Evolutionary conservation across 1,139 yeast genomes (phyloP).

Genomic region (Sugiyamaella pinicola): DNA sequence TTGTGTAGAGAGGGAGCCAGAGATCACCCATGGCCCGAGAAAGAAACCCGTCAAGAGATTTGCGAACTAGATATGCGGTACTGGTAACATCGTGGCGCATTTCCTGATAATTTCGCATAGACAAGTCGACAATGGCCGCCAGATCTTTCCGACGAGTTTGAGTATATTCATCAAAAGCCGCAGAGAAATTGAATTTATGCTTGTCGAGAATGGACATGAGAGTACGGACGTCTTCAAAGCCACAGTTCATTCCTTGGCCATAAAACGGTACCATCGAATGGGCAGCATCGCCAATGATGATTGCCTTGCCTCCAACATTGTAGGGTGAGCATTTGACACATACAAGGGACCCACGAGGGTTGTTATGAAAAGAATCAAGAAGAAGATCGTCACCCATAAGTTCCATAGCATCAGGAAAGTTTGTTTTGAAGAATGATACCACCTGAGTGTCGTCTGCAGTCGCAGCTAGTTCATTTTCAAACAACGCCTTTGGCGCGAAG

Average conservation of each 20-base stretch:
- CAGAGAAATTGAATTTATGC: constrained; percentile 45
- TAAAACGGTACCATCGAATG: constrained; percentile 97
- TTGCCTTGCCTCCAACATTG: constrained; percentile 62
- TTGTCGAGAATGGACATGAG: constrained; percentile 56
- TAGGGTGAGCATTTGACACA: constrained; percentile 65
- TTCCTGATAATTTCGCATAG: constrained; percentile 79
- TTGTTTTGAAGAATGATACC: constrained; percentile 53
- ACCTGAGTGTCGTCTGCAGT: constrained; percentile 21
- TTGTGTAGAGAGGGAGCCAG: constrained; percentile 89
- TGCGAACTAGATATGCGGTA: constrained; percentile 62
- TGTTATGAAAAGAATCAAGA: constrained; percentile 53
- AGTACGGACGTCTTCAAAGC: constrained; percentile 84
- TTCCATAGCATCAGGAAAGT: constrained; percentile 75
- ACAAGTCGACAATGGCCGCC: constrained; percentile 72
- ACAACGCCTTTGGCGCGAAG: constrained; percentile 78
- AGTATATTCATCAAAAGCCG: constrained; percentile 63
- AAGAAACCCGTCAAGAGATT: constrained; percentile 65
- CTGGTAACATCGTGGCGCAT: constrained; percentile 85
- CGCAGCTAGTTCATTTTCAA: constrained; percentile 54
- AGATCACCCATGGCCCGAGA: constrained; percentile 57
- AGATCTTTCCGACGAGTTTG: constrained; percentile 63
- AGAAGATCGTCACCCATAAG: constrained; percentile 66
- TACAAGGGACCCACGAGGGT: constrained; percentile 78
- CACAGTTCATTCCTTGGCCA: constrained; percentile 97
- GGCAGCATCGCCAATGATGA: constrained; percentile 89